Conservation (phyloP, 768 basidiomycete species). For the Lactarius sanguifluus region DNA sequence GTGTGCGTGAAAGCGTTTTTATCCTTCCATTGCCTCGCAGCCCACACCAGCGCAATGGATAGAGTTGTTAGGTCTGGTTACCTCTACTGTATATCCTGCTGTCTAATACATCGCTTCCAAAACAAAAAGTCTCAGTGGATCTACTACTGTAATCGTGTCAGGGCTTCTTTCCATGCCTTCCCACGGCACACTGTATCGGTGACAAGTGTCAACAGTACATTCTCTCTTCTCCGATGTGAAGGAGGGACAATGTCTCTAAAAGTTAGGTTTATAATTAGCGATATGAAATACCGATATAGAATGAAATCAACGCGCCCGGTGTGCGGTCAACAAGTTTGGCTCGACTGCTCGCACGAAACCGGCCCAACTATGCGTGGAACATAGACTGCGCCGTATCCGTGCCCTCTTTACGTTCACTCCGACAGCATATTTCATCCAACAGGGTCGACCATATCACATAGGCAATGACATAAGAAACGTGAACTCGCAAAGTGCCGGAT, state of each 20-base stretch:
- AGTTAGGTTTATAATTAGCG: too few relatives aligned
- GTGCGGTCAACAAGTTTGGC: background rate
- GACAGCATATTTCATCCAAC: background rate
- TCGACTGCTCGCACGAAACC: background rate
- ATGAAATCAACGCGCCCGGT: background rate
- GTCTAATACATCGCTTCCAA: too few relatives aligned
- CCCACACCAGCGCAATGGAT: too few relatives aligned
- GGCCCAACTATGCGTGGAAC: background rate
- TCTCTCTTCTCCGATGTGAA: background rate
- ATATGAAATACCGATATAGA: background rate
- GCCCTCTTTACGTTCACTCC: slow-evolving; percentile 19
- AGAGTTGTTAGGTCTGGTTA: too few relatives aligned
- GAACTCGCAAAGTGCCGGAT: slow-evolving; percentile 4
- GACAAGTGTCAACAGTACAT: background rate
- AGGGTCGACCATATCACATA: background rate
- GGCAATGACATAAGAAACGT: slow-evolving; percentile 5
- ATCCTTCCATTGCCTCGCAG: too few relatives aligned
- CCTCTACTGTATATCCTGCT: too few relatives aligned
- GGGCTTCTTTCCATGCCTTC: too few relatives aligned
- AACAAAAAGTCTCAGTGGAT: too few relatives aligned
- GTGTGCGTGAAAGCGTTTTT: too few relatives aligned
- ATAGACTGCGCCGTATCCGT: slow-evolving; percentile 4
- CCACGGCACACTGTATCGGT: too few relatives aligned
- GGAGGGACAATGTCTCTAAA: too few relatives aligned
- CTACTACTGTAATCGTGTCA: too few relatives aligned